A percentile compares a stretch with the other conserved stretches of the same genome.
phyloP scores from a whole-genome alignment of 2,329 filamentous ascomycete species.

The Diaporthe vexans region DNA sequence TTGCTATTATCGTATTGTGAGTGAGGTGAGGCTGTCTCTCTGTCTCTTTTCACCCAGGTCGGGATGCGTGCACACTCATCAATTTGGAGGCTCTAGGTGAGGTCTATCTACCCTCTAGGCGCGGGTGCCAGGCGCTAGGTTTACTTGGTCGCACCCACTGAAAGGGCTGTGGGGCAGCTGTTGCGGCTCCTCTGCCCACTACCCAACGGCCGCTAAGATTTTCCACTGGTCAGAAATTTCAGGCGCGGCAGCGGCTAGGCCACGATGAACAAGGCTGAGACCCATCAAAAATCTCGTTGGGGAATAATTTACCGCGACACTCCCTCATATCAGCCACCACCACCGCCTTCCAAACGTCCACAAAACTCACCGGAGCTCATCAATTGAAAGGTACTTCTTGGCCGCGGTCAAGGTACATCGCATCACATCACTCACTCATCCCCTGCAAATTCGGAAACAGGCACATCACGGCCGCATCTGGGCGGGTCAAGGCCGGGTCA shows the following conservation, averaged over 20 bases:
- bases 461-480: background rate
- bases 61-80: background rate
- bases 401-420: background rate
- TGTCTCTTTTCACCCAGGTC: background rate
- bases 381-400: background rate
- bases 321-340: background rate
- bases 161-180: conserved; percentile 23
- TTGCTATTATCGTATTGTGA: background rate
- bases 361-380: conserved; percentile 21
- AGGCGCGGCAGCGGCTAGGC: conserved; percentile 21
- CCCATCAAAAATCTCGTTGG: conserved; percentile 20
- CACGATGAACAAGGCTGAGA: background rate
- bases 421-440: background rate
- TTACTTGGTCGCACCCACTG: background rate
- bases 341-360: background rate
- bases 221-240: conserved; percentile 14
- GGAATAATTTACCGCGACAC: background rate
- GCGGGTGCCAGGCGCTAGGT: background rate
- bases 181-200: background rate
- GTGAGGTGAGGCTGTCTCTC: background rate
- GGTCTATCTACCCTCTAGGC: background rate
- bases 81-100: background rate
- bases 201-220: conserved; percentile 17
- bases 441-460: background rate
- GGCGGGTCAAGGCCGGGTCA: conserved; percentile 11